phyloP scores from a whole-genome alignment of 129 eudicot species.

The Saposhnikovia divaricata region DNA sequence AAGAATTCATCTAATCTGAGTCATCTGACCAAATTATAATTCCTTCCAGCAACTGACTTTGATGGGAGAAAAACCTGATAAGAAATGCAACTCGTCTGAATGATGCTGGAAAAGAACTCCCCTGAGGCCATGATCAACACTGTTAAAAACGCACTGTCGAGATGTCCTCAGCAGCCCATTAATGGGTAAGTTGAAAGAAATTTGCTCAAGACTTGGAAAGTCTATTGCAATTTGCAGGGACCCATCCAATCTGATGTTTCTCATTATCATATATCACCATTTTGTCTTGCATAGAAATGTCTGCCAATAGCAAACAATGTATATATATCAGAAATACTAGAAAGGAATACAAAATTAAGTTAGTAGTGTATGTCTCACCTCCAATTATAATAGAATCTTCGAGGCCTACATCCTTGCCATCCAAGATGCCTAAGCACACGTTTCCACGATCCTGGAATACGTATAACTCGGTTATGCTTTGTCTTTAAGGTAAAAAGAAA shows the following conservation, averaged over 20 bases:
- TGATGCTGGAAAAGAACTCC: slow-evolving; percentile 22
- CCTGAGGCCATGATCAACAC: not conserved
- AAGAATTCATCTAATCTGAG: not conserved
- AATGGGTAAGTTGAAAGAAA: not conserved
- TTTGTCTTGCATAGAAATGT: slow-evolving; percentile 79
- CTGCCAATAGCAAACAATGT: slow-evolving; percentile 31
- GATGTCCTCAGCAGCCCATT: not conserved
- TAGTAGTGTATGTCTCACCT: slow-evolving; percentile 30
- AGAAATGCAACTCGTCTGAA: slow-evolving; percentile 25
- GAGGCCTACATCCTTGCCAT: slow-evolving; percentile 65
- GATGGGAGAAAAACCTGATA: slow-evolving; percentile 33
- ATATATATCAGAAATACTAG: slow-evolving; percentile 7
- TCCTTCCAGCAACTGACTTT: slow-evolving; percentile 18
- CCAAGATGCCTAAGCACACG: slow-evolving; percentile 65
- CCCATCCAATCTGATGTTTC: slow-evolving; percentile 69
- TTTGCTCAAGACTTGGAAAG: slow-evolving; percentile 53
- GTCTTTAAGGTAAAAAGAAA: not conserved
- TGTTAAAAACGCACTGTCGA: not conserved
- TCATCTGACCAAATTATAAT: slow-evolving; percentile 6
- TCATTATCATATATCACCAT: slow-evolving; percentile 74
- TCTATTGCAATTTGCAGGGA: slow-evolving; percentile 54
- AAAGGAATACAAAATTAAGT: not conserved
- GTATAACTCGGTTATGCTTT: not conserved
- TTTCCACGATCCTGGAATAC: slow-evolving; percentile 59
- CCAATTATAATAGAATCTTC: slow-evolving; percentile 49